Evolutionary conservation across 2,329 filamentous ascomycete species (phyloP).

Genomic region (Fusarium setosum): DNA sequence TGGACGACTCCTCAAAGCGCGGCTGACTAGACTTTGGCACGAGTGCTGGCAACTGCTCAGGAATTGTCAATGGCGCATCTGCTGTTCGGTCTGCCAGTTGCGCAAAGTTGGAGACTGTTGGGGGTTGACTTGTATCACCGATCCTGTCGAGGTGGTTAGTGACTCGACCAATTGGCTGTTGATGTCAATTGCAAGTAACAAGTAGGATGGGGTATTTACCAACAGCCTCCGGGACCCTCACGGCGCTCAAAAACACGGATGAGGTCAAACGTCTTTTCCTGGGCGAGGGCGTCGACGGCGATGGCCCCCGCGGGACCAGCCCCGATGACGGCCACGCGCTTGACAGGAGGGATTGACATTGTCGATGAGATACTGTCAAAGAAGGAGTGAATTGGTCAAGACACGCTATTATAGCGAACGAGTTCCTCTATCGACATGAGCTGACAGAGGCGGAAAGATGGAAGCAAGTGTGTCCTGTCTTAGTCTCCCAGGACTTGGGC

Average conservation of each 20-base stretch:
- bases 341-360: conserved; percentile 30
- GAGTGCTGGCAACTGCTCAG: conserved; percentile 58
- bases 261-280: conserved; percentile 68
- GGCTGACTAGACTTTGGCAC: conserved; percentile 55
- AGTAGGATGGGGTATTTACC: conserved; percentile 55
- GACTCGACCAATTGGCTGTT: neutral
- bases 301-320: conserved; percentile 71
- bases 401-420: neutral
- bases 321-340: conserved; percentile 68
- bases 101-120: conserved; percentile 56
- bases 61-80: conserved; percentile 60
- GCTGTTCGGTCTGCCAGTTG: conserved; percentile 60
- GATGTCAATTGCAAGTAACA: neutral
- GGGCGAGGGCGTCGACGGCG: conserved; percentile 67
- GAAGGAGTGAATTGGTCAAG: neutral
- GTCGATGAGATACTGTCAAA: neutral
- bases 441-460: neutral
- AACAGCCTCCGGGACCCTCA: conserved; percentile 69
- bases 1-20: conserved; percentile 67
- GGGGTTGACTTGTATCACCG: conserved; percentile 51
- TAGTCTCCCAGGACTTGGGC: neutral
- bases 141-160: conserved; percentile 52
- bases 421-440: neutral
- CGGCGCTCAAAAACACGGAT: conserved; percentile 73
- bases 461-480: conserved; percentile 10